Evolutionary conservation across 2,329 filamentous ascomycete genomes (phyloP).

Genomic region (Hypomyces rosellus): DNA sequence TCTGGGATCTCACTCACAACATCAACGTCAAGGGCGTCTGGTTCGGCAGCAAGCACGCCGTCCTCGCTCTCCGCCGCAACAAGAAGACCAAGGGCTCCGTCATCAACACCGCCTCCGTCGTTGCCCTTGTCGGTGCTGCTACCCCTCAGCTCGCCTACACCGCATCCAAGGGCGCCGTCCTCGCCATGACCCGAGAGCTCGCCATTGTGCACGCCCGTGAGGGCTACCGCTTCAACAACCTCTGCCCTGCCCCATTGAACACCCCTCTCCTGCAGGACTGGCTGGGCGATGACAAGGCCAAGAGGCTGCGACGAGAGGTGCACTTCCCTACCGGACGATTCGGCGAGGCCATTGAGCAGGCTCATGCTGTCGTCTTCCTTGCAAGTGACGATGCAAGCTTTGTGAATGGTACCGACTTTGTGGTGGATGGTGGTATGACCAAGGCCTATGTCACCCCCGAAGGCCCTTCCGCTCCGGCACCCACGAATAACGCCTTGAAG

Average conservation of each 20-base stretch:
- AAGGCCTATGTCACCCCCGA: slow-evolving; percentile 77
- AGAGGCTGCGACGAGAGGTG: slow-evolving; percentile 75
- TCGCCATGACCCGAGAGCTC: slow-evolving; percentile 83
- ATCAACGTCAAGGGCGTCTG: slow-evolving; percentile 99
- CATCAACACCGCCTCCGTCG: slow-evolving; percentile 89
- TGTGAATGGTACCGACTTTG: slow-evolving; percentile 86
- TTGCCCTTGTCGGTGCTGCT: slow-evolving; percentile 78
- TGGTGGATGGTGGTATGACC: slow-evolving; percentile 93
- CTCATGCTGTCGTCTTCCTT: slow-evolving; percentile 80
- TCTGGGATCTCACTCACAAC: slow-evolving; percentile 89
- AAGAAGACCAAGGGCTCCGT: slow-evolving; percentile 73
- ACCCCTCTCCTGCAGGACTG: slow-evolving; percentile 89
- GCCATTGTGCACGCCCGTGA: slow-evolving; percentile 90
- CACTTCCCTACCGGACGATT: slow-evolving; percentile 87
- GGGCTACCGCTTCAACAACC: slow-evolving; percentile 79
- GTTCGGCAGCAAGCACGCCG: slow-evolving; percentile 89
- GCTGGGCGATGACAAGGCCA: slow-evolving; percentile 79
- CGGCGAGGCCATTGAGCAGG: slow-evolving; percentile 90
- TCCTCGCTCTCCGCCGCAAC: slow-evolving; percentile 72
- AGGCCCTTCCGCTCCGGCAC: slow-evolving; percentile 47
- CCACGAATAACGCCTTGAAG: slow-evolving; percentile 55
- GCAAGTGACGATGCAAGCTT: slow-evolving; percentile 86
- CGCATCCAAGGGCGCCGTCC: slow-evolving; percentile 85
- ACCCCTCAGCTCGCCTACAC: slow-evolving; percentile 91
- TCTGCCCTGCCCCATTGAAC: slow-evolving; percentile 89